Conservation (phyloP, 176 grass and related monocot species). For the Bolboschoenus planiculmis region DNA sequence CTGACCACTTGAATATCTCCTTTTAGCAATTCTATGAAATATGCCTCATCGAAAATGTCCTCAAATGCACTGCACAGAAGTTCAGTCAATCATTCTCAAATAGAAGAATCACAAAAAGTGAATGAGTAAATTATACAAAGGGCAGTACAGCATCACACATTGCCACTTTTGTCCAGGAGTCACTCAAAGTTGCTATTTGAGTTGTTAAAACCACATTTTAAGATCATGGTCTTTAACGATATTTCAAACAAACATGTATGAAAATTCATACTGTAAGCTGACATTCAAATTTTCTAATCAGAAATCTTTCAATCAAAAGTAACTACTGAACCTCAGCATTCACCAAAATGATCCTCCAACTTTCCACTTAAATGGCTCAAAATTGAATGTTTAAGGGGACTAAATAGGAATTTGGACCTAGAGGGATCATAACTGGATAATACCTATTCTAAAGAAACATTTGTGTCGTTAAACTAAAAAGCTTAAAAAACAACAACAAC, state of each 20-base stretch:
- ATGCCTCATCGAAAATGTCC: slow-evolving; percentile 76
- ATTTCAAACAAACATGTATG: background rate
- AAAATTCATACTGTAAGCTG: background rate
- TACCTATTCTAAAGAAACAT: background rate
- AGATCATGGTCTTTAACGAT: background rate
- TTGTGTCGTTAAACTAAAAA: background rate
- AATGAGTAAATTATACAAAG: background rate
- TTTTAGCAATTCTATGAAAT: slow-evolving; percentile 77
- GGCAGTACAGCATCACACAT: background rate
- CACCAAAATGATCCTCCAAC: background rate
- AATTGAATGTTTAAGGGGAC: background rate
- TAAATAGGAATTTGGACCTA: background rate
- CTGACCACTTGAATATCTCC: slow-evolving; percentile 57
- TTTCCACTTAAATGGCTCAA: background rate
- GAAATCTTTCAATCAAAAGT: background rate
- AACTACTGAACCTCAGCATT: background rate
- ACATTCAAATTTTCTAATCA: background rate
- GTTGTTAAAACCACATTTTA: background rate
- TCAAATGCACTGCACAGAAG: slow-evolving; percentile 52
- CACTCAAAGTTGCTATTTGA: background rate
- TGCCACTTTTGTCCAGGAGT: background rate
- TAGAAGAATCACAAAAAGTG: background rate
- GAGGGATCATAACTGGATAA: background rate
- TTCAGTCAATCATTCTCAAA: background rate
- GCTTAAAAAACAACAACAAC: background rate